Conservation (phyloP, 2,329 filamentous ascomycete species). For the Gaeumannomyces sp. region DNA sequence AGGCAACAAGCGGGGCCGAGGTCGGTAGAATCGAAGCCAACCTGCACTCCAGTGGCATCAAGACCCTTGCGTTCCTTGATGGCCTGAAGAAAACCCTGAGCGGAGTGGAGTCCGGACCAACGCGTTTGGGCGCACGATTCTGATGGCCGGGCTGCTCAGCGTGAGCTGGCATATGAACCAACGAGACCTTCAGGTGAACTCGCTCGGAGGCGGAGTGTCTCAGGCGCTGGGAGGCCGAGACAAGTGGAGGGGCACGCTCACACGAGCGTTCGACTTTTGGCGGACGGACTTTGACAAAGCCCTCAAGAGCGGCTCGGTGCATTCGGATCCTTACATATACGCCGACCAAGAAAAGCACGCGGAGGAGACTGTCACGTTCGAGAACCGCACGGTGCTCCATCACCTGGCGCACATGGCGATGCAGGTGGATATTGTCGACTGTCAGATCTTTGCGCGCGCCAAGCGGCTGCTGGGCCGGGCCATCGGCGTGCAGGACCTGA, state of each 20-base stretch:
- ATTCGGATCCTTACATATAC: conserved; percentile 48
- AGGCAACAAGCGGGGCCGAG: conserved; percentile 79
- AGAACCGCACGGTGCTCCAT: conserved; percentile 83
- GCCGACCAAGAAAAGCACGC: conserved; percentile 50
- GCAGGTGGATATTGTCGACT: conserved; percentile 95
- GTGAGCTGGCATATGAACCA: conserved; percentile 98
- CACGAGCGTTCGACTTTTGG: conserved; percentile 89
- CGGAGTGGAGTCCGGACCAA: conserved; percentile 85
- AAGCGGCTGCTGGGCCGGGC: conserved; percentile 77
- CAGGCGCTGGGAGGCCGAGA: conserved; percentile 79
- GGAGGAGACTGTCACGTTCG: conserved; percentile 62
- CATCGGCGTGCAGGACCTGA: conserved; percentile 77
- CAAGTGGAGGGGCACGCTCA: conserved; percentile 82
- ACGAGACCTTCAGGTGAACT: conserved; percentile 85
- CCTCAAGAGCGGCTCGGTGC: conserved; percentile 52
- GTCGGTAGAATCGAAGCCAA: conserved; percentile 78
- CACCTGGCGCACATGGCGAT: conserved; percentile 96
- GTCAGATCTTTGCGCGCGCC: conserved; percentile 89
- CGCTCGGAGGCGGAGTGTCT: conserved; percentile 65
- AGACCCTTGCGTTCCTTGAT: conserved; percentile 81
- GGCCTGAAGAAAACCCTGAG: conserved; percentile 85
- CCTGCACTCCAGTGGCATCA: conserved; percentile 73
- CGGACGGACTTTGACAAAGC: conserved; percentile 85
- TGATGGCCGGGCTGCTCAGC: conserved; percentile 90
- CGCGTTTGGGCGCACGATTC: conserved; percentile 82